Conservation (phyloP, 257 asterid genomes). For the Gardenia jasminoides region DNA sequence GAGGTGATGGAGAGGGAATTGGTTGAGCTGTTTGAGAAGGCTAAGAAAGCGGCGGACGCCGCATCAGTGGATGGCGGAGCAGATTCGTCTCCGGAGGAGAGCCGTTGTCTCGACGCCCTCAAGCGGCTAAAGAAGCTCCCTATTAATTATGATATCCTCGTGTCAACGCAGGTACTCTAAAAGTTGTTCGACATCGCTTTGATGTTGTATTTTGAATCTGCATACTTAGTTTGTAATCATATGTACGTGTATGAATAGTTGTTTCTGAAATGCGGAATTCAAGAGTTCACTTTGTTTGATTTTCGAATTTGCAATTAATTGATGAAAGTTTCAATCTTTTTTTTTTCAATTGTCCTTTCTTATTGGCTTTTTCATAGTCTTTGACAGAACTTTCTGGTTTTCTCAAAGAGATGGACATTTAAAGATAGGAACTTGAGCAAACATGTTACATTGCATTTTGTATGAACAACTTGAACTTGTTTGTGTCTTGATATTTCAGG, state of each 20-base stretch:
- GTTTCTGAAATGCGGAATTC: not conserved
- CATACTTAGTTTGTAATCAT: not conserved
- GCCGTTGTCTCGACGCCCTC: constrained; percentile 51
- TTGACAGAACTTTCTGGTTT: not conserved
- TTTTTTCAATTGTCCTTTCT: not conserved
- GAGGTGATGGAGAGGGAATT: constrained; percentile 81
- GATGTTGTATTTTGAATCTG: not conserved
- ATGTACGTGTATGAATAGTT: not conserved
- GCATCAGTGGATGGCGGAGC: constrained; percentile 33
- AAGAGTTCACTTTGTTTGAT: not conserved
- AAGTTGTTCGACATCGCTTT: constrained; percentile 8
- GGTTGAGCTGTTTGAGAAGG: constrained; percentile 67
- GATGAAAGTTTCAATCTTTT: not conserved
- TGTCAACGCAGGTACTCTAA: constrained; percentile 70
- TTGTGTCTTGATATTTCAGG: not conserved
- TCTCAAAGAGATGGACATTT: not conserved
- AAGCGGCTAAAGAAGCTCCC: constrained; percentile 74
- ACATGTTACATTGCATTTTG: not conserved
- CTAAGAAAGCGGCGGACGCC: constrained; percentile 75
- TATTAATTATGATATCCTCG: constrained; percentile 79
- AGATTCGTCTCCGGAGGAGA: constrained; percentile 55
- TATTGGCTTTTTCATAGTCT: not conserved
- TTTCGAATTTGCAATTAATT: not conserved
- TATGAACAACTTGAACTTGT: not conserved
- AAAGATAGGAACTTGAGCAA: not conserved